These are phyloP conservation scores for Phoma sp. DNA, from an alignment of 2,329 filamentous ascomycete species.

Conservation along the genomic window DNA sequence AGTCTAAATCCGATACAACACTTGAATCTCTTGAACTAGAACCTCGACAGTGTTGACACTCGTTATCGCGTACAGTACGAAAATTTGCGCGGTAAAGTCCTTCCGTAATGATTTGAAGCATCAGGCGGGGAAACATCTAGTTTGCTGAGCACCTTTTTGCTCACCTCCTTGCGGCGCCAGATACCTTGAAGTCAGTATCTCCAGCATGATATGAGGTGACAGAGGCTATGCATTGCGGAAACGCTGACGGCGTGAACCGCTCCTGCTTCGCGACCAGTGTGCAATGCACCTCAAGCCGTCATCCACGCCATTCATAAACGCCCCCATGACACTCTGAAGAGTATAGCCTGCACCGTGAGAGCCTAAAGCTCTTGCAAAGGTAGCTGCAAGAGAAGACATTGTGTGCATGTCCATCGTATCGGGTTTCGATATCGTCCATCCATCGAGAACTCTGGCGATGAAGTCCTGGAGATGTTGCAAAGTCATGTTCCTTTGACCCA, in stretches of 20 bases:
- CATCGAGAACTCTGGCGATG: slow-evolving; percentile 8
- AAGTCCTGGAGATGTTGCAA: slow-evolving; percentile 7
- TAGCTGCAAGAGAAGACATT: background rate
- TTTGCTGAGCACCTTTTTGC: too few relatives aligned
- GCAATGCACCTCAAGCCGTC: background rate
- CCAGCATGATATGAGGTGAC: background rate
- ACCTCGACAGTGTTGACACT: too few relatives aligned
- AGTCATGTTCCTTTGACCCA: background rate
- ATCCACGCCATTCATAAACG: slow-evolving; percentile 10
- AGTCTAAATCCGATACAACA: background rate
- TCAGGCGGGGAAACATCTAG: too few relatives aligned
- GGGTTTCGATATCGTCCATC: background rate
- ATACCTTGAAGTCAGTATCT: background rate
- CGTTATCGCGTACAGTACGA: too few relatives aligned
- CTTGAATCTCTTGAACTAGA: too few relatives aligned
- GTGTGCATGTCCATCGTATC: background rate
- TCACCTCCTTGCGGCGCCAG: too few relatives aligned
- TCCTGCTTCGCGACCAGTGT: background rate
- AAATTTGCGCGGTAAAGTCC: too few relatives aligned
- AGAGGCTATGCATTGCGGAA: background rate
- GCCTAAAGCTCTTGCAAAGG: slow-evolving; percentile 11
- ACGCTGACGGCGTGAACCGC: background rate
- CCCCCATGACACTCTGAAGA: background rate
- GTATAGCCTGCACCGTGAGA: background rate
- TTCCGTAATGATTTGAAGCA: too few relatives aligned